phyloP scores from a whole-genome alignment of 805 yeast species.

The Cyberlindnera mycetangii region DNA sequence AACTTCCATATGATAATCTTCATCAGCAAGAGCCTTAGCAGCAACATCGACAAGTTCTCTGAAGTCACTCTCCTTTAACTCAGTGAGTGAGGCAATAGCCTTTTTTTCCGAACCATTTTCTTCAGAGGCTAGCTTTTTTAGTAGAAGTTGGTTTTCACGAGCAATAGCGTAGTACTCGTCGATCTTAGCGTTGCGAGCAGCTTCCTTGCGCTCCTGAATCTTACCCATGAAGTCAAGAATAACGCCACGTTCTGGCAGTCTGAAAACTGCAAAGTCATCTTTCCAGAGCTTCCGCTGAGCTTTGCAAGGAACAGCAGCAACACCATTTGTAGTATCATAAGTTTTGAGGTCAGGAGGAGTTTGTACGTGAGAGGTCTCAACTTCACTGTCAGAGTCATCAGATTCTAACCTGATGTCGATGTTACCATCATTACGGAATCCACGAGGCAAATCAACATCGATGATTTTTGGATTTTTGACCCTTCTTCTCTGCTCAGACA shows the following conservation, averaged over 20 bases:
- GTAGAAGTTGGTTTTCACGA: slow-evolving; percentile 34
- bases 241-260: slow-evolving; percentile 66
- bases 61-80: slow-evolving; percentile 40
- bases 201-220: slow-evolving; percentile 35
- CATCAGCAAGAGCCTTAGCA: slow-evolving; percentile 23
- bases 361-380: slow-evolving; percentile 30
- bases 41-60: slow-evolving; percentile 46
- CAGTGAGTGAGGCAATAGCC: slow-evolving; percentile 32
- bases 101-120: slow-evolving; percentile 31
- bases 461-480: slow-evolving; percentile 49
- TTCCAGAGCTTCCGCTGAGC: slow-evolving; percentile 27
- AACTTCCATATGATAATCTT: slow-evolving; percentile 20
- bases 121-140: slow-evolving; percentile 31
- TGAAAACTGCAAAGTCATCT: slow-evolving; percentile 48
- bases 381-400: slow-evolving; percentile 34
- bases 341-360: slow-evolving; percentile 37
- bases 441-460: slow-evolving; percentile 54
- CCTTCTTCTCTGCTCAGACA: slow-evolving; percentile 39
- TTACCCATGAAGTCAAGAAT: slow-evolving; percentile 65
- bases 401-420: slow-evolving; percentile 50
- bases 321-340: slow-evolving; percentile 33
- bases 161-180: slow-evolving; percentile 34
- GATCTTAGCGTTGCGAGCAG: slow-evolving; percentile 31
- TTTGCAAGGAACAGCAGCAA: slow-evolving; percentile 32
- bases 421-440: slow-evolving; percentile 51